Conservation (phyloP, 1,284 basidiomycete genomes). For the Erythrobasidium hasegawianum region DNA sequence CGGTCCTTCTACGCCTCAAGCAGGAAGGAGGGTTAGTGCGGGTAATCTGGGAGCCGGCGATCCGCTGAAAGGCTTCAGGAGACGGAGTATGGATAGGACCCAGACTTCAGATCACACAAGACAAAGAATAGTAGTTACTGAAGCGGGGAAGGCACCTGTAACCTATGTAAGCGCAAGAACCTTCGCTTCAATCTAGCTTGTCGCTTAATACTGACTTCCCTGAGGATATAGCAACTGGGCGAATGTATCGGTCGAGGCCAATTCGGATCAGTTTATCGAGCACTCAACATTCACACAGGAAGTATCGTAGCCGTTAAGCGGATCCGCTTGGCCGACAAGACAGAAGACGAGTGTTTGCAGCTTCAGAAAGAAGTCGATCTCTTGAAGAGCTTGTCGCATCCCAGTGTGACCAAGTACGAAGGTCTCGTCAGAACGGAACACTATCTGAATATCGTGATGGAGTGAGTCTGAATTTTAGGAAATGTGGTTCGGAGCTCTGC, state of each 20-base stretch:
- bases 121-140: slow-evolving; percentile 72
- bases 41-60: slow-evolving; percentile 3
- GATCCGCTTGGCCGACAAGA: slow-evolving; percentile 78
- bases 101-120: slow-evolving; percentile 61
- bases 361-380: slow-evolving; percentile 88
- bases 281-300: slow-evolving; percentile 83
- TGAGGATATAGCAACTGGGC: slow-evolving; percentile 69
- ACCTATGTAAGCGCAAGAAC: slow-evolving; percentile 76
- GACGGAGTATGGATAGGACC: slow-evolving; percentile 62
- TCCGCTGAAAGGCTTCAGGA: slow-evolving; percentile 56
- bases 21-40: too few species aligned
- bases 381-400: slow-evolving; percentile 79
- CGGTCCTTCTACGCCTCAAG: slow-evolving; percentile 50
- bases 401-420: slow-evolving; percentile 92
- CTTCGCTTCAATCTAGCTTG: background rate
- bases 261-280: slow-evolving; percentile 91
- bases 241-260: slow-evolving; percentile 95
- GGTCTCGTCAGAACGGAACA: slow-evolving; percentile 86
- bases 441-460: slow-evolving; percentile 82
- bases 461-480: slow-evolving; percentile 68
- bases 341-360: slow-evolving; percentile 71
- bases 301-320: slow-evolving; percentile 94
- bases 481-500: too few species aligned
- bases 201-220: slow-evolving; percentile 37
- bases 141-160: slow-evolving; percentile 72